These are phyloP conservation scores for Silene conica DNA, from an alignment of 148 eudicot species.

Conservation along the genomic window DNA sequence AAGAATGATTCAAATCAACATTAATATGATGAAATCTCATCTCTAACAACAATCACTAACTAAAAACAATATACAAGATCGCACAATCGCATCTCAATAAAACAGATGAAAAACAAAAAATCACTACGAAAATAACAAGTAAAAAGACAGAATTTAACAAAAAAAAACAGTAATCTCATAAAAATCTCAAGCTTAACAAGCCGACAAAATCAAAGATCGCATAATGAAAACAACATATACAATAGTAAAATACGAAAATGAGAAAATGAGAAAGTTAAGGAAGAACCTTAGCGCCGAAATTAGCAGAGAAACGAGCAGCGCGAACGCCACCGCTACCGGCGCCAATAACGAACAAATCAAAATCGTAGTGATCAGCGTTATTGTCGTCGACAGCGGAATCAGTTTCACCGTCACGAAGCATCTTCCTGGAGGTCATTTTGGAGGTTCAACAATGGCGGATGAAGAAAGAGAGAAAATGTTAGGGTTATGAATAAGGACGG, in stretches of 20 bases:
- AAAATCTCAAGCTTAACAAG: too few relatives aligned
- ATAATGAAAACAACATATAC: neutral
- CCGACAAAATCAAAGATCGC: neutral
- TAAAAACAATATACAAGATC: too few relatives aligned
- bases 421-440: constrained; percentile 53
- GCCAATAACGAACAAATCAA: constrained; percentile 93
- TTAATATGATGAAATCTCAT: neutral
- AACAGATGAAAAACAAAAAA: neutral
- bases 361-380: constrained; percentile 46
- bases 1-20: neutral
- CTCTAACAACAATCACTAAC: neutral
- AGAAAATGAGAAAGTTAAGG: too few relatives aligned
- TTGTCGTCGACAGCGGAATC: constrained; percentile 25
- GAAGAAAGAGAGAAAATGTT: neutral
- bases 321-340: constrained; percentile 99
- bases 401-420: constrained; percentile 65
- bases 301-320: constrained; percentile 82
- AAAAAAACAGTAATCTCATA: too few relatives aligned
- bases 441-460: neutral
- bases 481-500: neutral
- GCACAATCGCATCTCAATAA: neutral
- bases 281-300: constrained; percentile 91
- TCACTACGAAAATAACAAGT: neutral
- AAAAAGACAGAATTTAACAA: too few relatives aligned
- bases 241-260: neutral